Percentiles rank a stretch among this genome's conserved stretches.
Conservation (phyloP, 805 yeast genomes). For the Zygosaccharomyces siamensis region DNA sequence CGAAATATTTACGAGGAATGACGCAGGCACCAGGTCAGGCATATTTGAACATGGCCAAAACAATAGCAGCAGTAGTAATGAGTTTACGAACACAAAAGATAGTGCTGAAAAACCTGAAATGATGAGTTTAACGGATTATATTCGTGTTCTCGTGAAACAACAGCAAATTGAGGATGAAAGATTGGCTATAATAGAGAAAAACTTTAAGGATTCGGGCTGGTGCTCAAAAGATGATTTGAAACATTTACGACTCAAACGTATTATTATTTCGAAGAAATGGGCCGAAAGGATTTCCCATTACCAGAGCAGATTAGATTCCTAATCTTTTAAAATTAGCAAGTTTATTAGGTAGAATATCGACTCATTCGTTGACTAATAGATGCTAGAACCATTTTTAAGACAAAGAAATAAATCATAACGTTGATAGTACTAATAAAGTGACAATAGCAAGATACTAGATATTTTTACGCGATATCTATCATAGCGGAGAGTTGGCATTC, state of each 20-base stretch:
- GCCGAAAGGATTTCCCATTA: slow-evolving; percentile 31
- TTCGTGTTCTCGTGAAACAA: slow-evolving; percentile 22
- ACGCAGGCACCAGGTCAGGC: slow-evolving; percentile 9
- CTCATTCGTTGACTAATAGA: too few species aligned
- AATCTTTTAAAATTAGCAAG: not conserved
- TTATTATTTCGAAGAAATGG: slow-evolving; percentile 30
- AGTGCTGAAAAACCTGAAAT: slow-evolving; percentile 14
- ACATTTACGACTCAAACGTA: slow-evolving; percentile 25
- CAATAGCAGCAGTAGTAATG: not conserved
- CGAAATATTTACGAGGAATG: slow-evolving; percentile 13
- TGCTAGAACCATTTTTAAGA: not conserved
- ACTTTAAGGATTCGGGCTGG: slow-evolving; percentile 29
- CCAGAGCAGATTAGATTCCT: slow-evolving; percentile 21
- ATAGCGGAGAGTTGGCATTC: slow-evolving; percentile 9
- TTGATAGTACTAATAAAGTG: not conserved
- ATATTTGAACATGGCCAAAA: slow-evolving; percentile 2
- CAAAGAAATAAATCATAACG: not conserved
- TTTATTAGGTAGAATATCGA: not conserved
- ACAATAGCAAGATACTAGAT: not conserved
- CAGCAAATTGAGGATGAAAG: slow-evolving; percentile 30
- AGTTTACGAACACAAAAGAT: not conserved
- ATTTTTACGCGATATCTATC: not conserved
- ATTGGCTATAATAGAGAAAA: slow-evolving; percentile 24
- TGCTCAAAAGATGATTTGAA: slow-evolving; percentile 26
- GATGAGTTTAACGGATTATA: slow-evolving; percentile 26